Evolutionary conservation across 805 yeast species (phyloP).

Genomic region (Spathaspora arborariae): DNA sequence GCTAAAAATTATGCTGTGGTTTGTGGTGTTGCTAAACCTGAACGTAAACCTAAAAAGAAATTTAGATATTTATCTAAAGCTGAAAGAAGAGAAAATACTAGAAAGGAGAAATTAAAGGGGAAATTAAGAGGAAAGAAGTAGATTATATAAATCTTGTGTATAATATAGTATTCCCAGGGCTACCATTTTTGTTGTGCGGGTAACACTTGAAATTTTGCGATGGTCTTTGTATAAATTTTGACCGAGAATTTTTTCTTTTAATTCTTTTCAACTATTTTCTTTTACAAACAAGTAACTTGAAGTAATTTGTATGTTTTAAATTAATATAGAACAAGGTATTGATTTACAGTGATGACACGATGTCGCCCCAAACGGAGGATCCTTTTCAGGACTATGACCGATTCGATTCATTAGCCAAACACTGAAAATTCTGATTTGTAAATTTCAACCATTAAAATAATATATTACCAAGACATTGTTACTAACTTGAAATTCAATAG

Average conservation of each 20-base stretch:
- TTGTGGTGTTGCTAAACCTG: slow-evolving; percentile 46
- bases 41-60: slow-evolving; percentile 45
- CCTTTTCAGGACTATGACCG: slow-evolving; percentile 62
- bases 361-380: slow-evolving; percentile 78
- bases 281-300: neutral
- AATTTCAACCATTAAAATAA: neutral
- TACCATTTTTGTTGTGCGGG: neutral
- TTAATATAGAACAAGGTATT: neutral
- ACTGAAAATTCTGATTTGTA: slow-evolving; percentile 59
- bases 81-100: slow-evolving; percentile 57
- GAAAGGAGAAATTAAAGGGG: slow-evolving; percentile 28
- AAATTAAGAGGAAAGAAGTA: slow-evolving; percentile 7
- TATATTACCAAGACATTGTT: neutral
- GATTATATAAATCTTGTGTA: neutral
- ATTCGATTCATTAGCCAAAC: slow-evolving; percentile 61
- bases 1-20: slow-evolving; percentile 82
- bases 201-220: neutral
- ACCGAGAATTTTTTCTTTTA: neutral
- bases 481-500: neutral
- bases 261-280: neutral
- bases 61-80: slow-evolving; percentile 81
- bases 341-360: slow-evolving; percentile 51
- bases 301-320: neutral
- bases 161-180: neutral
- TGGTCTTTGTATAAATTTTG: neutral